A percentile compares a stretch with the other conserved stretches of the same genome.
These are phyloP conservation scores for Trichoderma cornu-damae DNA, from an alignment of 2,329 filamentous ascomycete species.

Conservation along the genomic window DNA sequence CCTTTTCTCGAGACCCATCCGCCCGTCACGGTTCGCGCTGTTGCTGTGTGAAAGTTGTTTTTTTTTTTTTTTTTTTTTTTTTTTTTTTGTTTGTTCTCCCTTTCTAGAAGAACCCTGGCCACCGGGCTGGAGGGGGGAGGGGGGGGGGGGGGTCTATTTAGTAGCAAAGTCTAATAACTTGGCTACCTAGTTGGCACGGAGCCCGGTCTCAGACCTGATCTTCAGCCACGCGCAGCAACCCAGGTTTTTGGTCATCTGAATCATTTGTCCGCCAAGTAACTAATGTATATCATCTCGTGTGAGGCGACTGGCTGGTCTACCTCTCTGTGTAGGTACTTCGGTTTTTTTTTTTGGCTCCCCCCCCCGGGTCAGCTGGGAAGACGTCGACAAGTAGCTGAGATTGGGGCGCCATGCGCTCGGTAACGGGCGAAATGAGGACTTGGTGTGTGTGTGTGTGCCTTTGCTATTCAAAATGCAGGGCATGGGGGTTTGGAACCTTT, in stretches of 20 bases:
- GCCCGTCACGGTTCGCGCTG: slow-evolving; percentile 7
- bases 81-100: slow-evolving; percentile 8
- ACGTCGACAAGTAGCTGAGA: background rate
- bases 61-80: no score
- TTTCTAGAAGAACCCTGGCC: slow-evolving; percentile 18
- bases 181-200: background rate
- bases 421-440: slow-evolving; percentile 4
- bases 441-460: background rate
- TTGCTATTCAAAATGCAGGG: no score
- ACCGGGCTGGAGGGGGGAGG: background rate
- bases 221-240: slow-evolving; percentile 4
- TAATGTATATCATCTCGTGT: background rate
- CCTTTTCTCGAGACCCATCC: background rate
- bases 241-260: background rate
- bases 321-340: no score
- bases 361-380: background rate
- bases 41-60: background rate
- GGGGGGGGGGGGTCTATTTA: no score
- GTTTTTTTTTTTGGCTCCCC: no score
- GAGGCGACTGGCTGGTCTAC: background rate
- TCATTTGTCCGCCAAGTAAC: background rate
- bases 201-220: background rate
- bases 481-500: background rate
- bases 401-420: slow-evolving; percentile 2
- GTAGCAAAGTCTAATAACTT: slow-evolving; percentile 7